phyloP scores from a whole-genome alignment of 1,139 yeast genomes.

The Eremothecium cymbalariae region DNA sequence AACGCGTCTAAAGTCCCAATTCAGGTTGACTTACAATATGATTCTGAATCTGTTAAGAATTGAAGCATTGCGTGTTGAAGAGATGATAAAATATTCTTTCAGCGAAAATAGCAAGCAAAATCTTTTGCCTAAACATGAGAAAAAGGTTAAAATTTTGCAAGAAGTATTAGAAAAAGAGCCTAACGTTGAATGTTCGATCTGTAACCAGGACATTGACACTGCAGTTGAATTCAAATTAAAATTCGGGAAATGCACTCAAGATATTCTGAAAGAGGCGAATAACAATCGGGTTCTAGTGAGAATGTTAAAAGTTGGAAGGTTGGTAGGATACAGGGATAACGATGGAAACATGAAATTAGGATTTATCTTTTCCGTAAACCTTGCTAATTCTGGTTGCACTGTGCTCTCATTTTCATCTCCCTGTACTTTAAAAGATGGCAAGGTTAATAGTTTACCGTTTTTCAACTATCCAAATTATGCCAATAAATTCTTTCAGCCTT shows the following conservation, averaged over 20 bases:
- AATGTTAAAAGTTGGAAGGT: slow-evolving; percentile 49
- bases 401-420: slow-evolving; percentile 28
- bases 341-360: slow-evolving; percentile 43
- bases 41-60: slow-evolving; percentile 82
- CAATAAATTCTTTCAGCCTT: slow-evolving; percentile 28
- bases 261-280: slow-evolving; percentile 43
- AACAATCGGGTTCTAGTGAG: slow-evolving; percentile 41
- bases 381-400: slow-evolving; percentile 31
- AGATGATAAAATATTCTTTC: slow-evolving; percentile 93
- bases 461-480: slow-evolving; percentile 34
- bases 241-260: slow-evolving; percentile 39
- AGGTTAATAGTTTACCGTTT: slow-evolving; percentile 43
- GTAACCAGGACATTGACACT: slow-evolving; percentile 37
- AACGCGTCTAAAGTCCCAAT: slow-evolving; percentile 82
- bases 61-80: slow-evolving; percentile 91
- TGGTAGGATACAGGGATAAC: slow-evolving; percentile 50
- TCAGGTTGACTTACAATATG: slow-evolving; percentile 92
- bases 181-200: slow-evolving; percentile 36
- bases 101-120: slow-evolving; percentile 87
- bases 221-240: slow-evolving; percentile 41
- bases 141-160: slow-evolving; percentile 48
- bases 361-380: slow-evolving; percentile 41
- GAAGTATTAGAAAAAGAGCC: slow-evolving; percentile 38
- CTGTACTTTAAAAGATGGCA: slow-evolving; percentile 22
- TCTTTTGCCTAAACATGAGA: slow-evolving; percentile 77